Conservation (phyloP, 164 flowering plant species). For the Tetrastigma voinierianum region DNA sequence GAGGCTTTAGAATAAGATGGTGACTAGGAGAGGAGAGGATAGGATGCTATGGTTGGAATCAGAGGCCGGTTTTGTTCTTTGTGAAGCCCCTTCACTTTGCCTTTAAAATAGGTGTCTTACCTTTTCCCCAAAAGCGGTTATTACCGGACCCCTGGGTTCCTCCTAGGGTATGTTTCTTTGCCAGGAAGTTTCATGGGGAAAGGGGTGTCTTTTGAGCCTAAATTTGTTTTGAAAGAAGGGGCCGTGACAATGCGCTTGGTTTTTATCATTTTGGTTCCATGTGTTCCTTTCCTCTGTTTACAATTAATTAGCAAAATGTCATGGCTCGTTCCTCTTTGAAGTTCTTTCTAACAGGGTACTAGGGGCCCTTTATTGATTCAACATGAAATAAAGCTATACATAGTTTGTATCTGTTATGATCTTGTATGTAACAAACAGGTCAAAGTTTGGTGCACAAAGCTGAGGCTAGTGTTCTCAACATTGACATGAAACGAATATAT, state of each 20-base stretch:
- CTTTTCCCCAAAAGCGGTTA: no score
- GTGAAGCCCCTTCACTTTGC: no score
- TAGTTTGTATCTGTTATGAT: conserved; percentile 7
- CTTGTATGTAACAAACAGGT: conserved; percentile 56
- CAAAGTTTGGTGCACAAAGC: conserved; percentile 97
- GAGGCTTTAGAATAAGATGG: no score
- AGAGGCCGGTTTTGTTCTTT: no score
- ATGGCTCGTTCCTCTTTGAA: not conserved
- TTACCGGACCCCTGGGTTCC: no score
- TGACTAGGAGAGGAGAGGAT: no score
- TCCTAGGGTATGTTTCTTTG: no score
- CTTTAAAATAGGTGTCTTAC: no score
- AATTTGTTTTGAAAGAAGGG: no score
- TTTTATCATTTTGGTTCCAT: not conserved
- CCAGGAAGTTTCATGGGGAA: no score
- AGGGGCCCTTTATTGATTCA: not conserved
- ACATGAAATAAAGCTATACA: not conserved
- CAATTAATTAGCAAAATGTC: not conserved
- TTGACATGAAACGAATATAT: conserved; percentile 97
- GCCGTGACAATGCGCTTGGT: not conserved
- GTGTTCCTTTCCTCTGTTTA: not conserved
- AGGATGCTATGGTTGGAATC: no score
- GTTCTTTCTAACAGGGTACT: not conserved
- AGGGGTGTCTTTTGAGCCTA: no score
- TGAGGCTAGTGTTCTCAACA: conserved; percentile 89